A percentile compares a stretch with the other conserved stretches of the same genome.
Conservation (phyloP, 2,329 filamentous ascomycete genomes). For the Verticillium nonalfalfae region DNA sequence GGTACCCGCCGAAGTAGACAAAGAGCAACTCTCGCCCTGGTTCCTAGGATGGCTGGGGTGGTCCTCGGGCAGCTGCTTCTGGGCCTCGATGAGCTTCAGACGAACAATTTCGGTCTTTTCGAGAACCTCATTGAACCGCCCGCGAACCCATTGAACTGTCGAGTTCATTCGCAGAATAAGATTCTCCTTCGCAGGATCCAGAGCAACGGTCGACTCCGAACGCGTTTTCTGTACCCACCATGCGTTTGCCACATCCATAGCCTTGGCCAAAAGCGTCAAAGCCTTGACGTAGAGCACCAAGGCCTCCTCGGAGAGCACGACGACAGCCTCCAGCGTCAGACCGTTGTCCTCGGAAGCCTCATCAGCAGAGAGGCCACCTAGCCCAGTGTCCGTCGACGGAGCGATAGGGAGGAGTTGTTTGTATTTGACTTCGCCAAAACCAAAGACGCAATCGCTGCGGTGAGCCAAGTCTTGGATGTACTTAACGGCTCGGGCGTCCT, state of each 20-base stretch:
- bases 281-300: conserved; percentile 95
- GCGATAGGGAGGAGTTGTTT: conserved; percentile 89
- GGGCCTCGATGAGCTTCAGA: conserved; percentile 77
- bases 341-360: conserved; percentile 59
- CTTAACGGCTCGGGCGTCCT: conserved; percentile 73
- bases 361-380: conserved; percentile 56
- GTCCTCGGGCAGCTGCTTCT: conserved; percentile 74
- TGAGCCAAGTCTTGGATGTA: conserved; percentile 88
- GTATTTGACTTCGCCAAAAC: conserved; percentile 97
- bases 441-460: conserved; percentile 91
- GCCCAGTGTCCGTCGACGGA: conserved; percentile 67
- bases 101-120: conserved; percentile 96
- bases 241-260: conserved; percentile 87
- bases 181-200: conserved; percentile 35
- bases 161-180: conserved; percentile 67
- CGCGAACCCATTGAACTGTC: conserved; percentile 91
- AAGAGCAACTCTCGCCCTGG: conserved; percentile 52
- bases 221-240: conserved; percentile 84
- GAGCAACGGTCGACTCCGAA: conserved; percentile 44
- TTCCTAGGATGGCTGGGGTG: conserved; percentile 85
- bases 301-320: conserved; percentile 87
- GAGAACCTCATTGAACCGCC: conserved; percentile 91
- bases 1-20: conserved; percentile 55
- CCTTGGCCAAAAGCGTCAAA: conserved; percentile 80
- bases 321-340: conserved; percentile 77